Base-by-base conservation (phyloP, 2,329 filamentous ascomycete species). In the Orbilia javanica region DNA sequence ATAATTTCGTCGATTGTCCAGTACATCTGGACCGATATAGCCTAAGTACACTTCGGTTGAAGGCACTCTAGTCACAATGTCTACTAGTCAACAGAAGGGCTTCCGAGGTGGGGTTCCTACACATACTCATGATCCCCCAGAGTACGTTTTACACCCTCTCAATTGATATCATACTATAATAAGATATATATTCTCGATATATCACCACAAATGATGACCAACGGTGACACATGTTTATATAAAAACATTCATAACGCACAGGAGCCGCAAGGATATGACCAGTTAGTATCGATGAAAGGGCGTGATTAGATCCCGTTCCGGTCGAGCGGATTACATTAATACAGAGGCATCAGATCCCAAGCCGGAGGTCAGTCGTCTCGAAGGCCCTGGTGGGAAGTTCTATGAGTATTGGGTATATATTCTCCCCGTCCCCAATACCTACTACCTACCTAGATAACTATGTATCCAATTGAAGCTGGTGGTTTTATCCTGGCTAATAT, bases 371-470 rank as follows among this genome's bases (percentile, higher is more conserved):
- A 73, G 48, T 27, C 69, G 69, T 20, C 69, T 73, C 22, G 69
- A 73, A 67, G 69, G 69, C 15, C 69, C 69, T 5, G 69, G 69
- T 31, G 69, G 69, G 13, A 73, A 73, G 22, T 42, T 73, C 20
- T 73, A 73, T 18, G 69, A 73, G 52, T 73, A 73, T 15, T 73
- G 69, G 69, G 69, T 73, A 66, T n/a, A 53, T 31, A 10, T 44
- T n/a, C n/a, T n/a, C n/a, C n/a, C n/a, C n/a, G n/a, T 44, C 48
- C 7, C 44, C 44, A 22, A 25, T 7, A 46, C 34, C 6, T 44
- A 44, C 18, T 25, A 3, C n/a, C n/a, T n/a, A n/a, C n/a, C n/a
- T n/a, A n/a, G n/a, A n/a, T n/a, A n/a, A n/a, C n/a, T 36, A 39
- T 57, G 0, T 36, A 36, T 36, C 6, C n/a, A n/a, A n/a, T n/a